phyloP scores from a whole-genome alignment of 2,329 filamentous ascomycete species.

The Verticillium dahliae region DNA sequence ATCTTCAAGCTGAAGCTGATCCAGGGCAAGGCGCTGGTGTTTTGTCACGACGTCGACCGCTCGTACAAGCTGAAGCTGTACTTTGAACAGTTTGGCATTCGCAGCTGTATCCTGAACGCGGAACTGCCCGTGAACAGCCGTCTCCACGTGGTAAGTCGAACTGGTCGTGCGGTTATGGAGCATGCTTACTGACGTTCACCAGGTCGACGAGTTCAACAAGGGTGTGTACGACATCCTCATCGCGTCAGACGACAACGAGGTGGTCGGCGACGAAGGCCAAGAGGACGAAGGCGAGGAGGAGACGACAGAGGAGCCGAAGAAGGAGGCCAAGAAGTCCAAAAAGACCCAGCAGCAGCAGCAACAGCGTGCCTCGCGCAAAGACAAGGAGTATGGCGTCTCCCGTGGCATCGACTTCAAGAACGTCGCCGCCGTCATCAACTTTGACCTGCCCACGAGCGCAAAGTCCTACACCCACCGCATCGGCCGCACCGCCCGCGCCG shows the following conservation, averaged over 20 bases:
- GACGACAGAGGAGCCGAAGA: conserved; percentile 18
- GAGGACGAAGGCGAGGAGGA: conserved; percentile 30
- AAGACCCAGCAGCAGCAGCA: conserved; percentile 55
- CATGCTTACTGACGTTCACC: background rate
- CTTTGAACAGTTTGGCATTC: conserved; percentile 93
- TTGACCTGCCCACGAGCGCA: conserved; percentile 81
- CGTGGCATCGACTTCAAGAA: conserved; percentile 83
- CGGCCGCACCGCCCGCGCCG: conserved; percentile 84
- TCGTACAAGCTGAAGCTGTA: conserved; percentile 93
- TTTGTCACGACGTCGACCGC: conserved; percentile 75
- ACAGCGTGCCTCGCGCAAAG: conserved; percentile 44
- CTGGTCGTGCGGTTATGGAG: too few relatives aligned
- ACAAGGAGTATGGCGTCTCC: conserved; percentile 91
- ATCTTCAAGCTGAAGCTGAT: conserved; percentile 93
- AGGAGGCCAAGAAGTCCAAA: conserved; percentile 26
- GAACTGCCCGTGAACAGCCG: conserved; percentile 90
- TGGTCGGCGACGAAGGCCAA: conserved; percentile 60
- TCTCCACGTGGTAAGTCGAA: conserved; percentile 63
- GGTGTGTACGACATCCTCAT: conserved; percentile 98
- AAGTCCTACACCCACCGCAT: conserved; percentile 98
- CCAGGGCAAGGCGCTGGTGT: conserved; percentile 74
- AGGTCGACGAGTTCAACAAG: conserved; percentile 87
- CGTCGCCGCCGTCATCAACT: conserved; percentile 91
- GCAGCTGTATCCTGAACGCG: conserved; percentile 88
- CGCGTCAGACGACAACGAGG: conserved; percentile 85